A percentile compares a stretch with the other conserved stretches of the same genome.
phyloP scores from a whole-genome alignment of 2,329 filamentous ascomycete genomes.

The Aspergillus tubingensis region DNA sequence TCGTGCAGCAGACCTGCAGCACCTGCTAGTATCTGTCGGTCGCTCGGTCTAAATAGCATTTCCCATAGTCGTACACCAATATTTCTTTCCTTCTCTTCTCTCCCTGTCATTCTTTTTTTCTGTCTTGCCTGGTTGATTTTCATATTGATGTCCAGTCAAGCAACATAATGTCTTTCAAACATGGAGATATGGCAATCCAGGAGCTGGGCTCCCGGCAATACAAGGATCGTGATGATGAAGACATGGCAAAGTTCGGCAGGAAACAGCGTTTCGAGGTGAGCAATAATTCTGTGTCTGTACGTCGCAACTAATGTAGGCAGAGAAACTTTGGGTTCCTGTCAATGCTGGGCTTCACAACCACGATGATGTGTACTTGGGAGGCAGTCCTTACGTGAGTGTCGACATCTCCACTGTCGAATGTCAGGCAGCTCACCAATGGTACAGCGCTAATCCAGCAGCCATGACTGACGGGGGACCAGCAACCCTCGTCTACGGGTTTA shows the following conservation, averaged over 20 bases:
- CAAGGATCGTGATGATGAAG: background rate
- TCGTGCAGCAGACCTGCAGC: too few species aligned
- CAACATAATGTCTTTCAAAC: background rate
- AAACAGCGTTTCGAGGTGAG: conserved; percentile 3
- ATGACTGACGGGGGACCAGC: conserved; percentile 31
- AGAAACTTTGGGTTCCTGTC: conserved; percentile 45
- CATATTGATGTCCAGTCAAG: background rate
- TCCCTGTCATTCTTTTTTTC: background rate
- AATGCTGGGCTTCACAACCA: conserved; percentile 44
- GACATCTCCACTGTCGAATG: background rate
- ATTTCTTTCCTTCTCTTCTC: background rate
- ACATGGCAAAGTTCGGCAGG: background rate
- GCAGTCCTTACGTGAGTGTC: conserved; percentile 39
- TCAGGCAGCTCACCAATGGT: conserved; percentile 18
- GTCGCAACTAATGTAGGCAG: conserved; percentile 21
- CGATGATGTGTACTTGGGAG: conserved; percentile 45
- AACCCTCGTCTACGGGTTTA: conserved; percentile 35
- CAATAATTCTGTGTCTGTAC: background rate
- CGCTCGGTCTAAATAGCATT: too few species aligned
- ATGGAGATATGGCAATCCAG: conserved; percentile 2
- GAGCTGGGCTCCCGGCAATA: background rate
- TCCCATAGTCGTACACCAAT: background rate
- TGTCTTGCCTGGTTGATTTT: background rate
- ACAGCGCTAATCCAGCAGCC: conserved; percentile 25
- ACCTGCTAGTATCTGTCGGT: too few species aligned